Base-by-base conservation (phyloP, 1,284 basidiomycete species). In the Cutaneotrichosporon cavernicola region DNA sequence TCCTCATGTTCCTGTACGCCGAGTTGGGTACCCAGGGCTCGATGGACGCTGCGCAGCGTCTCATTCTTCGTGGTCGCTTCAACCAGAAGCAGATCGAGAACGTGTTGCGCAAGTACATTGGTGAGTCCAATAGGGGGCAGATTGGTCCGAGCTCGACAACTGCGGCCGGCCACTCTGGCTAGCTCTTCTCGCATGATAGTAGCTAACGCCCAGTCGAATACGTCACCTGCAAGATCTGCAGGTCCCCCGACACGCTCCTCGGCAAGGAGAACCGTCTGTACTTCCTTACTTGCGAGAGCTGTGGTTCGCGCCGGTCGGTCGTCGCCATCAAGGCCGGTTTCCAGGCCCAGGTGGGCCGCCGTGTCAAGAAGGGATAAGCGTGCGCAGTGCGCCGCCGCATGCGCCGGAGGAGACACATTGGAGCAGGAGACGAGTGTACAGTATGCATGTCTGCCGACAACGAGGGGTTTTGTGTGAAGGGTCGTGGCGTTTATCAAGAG, bases 171-270 rank as follows among this genome's bases (percentile, higher is more conserved):
- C n/a, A 14, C 18, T 58, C 34, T 8, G 13, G 1, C 13, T 32
- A 32, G 51, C 7, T 18, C 14, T 31, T 30, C 11, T 36, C 16
- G 21, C 11, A 6, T 10, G 16, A 30, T 8, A 4, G 18, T 6
- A n/a, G 38, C 60, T 61, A 56, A 31, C 22, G 21, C 56, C 21
- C 64, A 95, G 95, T 96, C 72, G 96, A 99, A 83, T 99, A 99
- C 83, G 97, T 99, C 64, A 97, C 94, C 50, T 99, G 96, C 88
- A 97, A 97, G 83, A 99, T 96, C 47, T 99, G 96, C 87, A 98
- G 97, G 84, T 97, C 95, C 5, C 92, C 93, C 59, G 95, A 98
- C 80, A 99, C 96, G 6, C 86, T 96, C 22, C 86, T 99, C 56
- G 90, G 90, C 56, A 98, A 98, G 82, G 94, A 98, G 83, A 97